Base-by-base conservation (phyloP, 2,329 filamentous ascomycete genomes). In the Biscogniauxia mediterranea region DNA sequence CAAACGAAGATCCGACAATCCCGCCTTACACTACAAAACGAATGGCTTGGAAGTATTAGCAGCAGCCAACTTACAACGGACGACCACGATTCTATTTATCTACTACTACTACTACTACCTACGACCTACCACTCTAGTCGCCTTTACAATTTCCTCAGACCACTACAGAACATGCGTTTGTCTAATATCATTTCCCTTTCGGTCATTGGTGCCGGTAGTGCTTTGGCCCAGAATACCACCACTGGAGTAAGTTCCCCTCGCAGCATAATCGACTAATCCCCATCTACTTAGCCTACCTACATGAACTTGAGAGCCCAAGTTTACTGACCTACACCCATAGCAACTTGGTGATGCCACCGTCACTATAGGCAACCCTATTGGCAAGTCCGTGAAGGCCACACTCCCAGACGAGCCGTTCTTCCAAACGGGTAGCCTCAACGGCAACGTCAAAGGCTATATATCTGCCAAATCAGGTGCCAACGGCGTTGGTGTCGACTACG, bases 381-480 rank as follows among this genome's bases (percentile, higher is more conserved):
- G 81, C 38, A 74, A 79, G 26, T 72, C 78, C 32, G 90, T 86
- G 75, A 75, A 79, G 58, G 89, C 85, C 19, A 77, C 73, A 1
- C 80, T 91, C 5, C 85, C 85, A 17, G 74, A 81, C 2, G 71
- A 80, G 25, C 74, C 79, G 4, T 84, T 84, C 75, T 85, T 82
- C 71, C 78, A 80, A 61, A 70, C 73, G 1, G 76, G 80, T 2
- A 79, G 72, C 60, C 76, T 81, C 52, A 71, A 75, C 5, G 83
- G 83, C 66, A 85, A 86, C 55, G 76, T 89, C 59, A 79, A 83
- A 68, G 83, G 86, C 17, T 78, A 68, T 38, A 75, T 89, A 68
- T 75, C 74, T 15, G 83, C 79, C 50, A 75, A 74, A 46, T 76
- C 81, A 50, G 76, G 76, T 50, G 72, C 78, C 0, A 77, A 81